A percentile compares a stretch with the other conserved stretches of the same genome.
Conservation (phyloP, 2,329 filamentous ascomycete species). For the Hymenoscyphus infarciens region DNA sequence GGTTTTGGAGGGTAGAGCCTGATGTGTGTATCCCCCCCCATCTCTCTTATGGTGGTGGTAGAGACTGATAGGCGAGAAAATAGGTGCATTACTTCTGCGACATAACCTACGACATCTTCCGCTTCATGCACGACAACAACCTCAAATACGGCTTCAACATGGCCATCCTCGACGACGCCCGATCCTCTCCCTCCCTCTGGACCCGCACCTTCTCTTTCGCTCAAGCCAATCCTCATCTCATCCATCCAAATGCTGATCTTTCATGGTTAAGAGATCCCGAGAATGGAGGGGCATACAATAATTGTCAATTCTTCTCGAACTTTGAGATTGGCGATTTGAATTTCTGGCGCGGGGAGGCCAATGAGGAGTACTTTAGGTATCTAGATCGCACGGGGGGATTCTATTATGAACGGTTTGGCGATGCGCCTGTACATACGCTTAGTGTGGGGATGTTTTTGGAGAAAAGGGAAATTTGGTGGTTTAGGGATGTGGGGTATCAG, state of each 20-base stretch:
- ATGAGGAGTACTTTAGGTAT: constrained; percentile 83
- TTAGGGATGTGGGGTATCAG: constrained; percentile 96
- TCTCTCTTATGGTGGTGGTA: too few relatives aligned
- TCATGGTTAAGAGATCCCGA: constrained; percentile 79
- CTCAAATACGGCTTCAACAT: constrained; percentile 77
- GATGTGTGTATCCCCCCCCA: constrained; percentile 43
- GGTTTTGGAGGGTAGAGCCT: constrained; percentile 59
- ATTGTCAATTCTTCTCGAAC: constrained; percentile 99
- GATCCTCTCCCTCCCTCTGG: constrained; percentile 91
- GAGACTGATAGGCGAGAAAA: not conserved
- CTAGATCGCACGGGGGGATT: constrained; percentile 90
- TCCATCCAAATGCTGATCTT: constrained; percentile 78
- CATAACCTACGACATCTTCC: constrained; percentile 82
- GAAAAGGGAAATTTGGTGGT: constrained; percentile 93
- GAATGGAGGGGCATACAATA: constrained; percentile 83
- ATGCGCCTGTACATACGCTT: constrained; percentile 94
- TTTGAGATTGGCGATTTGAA: constrained; percentile 92
- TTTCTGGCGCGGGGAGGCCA: constrained; percentile 83
- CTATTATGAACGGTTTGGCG: constrained; percentile 97
- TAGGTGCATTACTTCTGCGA: constrained; percentile 53
- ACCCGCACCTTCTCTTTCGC: constrained; percentile 90
- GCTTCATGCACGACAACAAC: constrained; percentile 79
- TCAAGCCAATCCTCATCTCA: constrained; percentile 77
- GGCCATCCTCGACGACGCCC: constrained; percentile 90
- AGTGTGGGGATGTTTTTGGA: constrained; percentile 79